Conservation (phyloP, 1,284 basidiomycete genomes). For the Macrocybe sp. region DNA sequence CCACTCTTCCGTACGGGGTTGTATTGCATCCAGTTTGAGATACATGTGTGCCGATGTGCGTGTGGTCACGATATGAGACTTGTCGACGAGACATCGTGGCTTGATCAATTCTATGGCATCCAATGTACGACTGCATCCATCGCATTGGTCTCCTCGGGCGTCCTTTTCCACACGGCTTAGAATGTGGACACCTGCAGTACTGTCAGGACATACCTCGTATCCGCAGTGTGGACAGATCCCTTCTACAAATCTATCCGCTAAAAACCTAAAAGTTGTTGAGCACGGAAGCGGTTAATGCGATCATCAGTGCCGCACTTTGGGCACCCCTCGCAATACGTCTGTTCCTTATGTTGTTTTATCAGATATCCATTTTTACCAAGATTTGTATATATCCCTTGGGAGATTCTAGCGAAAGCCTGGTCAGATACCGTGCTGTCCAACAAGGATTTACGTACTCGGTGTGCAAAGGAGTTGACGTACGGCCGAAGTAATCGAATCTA, state of each 20-base stretch:
- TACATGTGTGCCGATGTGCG: slow-evolving; percentile 93
- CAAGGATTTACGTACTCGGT: slow-evolving; percentile 60
- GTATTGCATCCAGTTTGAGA: slow-evolving; percentile 81
- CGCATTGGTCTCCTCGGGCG: slow-evolving; percentile 98
- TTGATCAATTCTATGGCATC: slow-evolving; percentile 93
- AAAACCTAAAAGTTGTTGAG: slow-evolving; percentile 51
- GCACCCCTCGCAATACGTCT: slow-evolving; percentile 92
- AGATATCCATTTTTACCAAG: slow-evolving; percentile 76
- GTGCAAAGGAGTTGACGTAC: slow-evolving; percentile 89
- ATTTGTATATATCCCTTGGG: slow-evolving; percentile 84
- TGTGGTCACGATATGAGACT: slow-evolving; percentile 72
- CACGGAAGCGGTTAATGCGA: slow-evolving; percentile 3
- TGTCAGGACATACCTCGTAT: slow-evolving; percentile 54
- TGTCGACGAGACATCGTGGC: slow-evolving; percentile 91
- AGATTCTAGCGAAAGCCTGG: slow-evolving; percentile 55
- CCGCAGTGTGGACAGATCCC: slow-evolving; percentile 90
- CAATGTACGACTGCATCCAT: slow-evolving; percentile 88
- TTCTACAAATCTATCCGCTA: slow-evolving; percentile 94
- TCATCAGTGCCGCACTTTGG: slow-evolving; percentile 50
- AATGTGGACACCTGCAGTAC: background rate
- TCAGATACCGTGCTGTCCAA: slow-evolving; percentile 3
- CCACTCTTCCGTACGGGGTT: slow-evolving; percentile 86
- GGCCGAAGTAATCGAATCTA: slow-evolving; percentile 96
- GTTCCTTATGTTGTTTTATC: slow-evolving; percentile 80
- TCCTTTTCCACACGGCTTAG: slow-evolving; percentile 48